Evolutionary conservation across 2,329 filamentous ascomycete genomes (phyloP), one percentile per base, ranked within the genome.

Genomic region (Immersiporthe knoxdaviesiana): DNA sequence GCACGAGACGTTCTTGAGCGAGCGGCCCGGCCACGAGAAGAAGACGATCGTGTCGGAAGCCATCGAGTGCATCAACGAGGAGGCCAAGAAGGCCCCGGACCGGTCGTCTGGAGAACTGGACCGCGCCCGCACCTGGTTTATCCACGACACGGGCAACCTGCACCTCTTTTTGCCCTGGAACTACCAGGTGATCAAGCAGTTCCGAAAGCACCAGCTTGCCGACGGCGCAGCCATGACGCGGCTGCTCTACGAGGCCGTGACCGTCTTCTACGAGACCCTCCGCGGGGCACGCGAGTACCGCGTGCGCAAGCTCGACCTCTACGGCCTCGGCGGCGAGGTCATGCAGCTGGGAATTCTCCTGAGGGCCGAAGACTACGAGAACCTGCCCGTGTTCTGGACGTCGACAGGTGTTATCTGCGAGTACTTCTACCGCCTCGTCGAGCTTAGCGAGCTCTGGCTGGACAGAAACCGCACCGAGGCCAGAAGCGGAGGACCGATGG

Each of bases 311-410:
- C 83, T 91, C 16, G 80, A 83, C 2, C 80, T 88, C 3, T 98
- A 97, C 77, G 93, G 93, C 2, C 84, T 97, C 5, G 84, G 86
- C 24, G 81, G 86, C 21, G 91, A 94, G 72, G 81, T 87, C 65
- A 79, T 96, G 41, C 83, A 88, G 63, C 83, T 90, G 72, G 90
- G 91, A 8, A 86, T 93, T 32, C 79, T 92, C 12, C 80, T 82
- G 2, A 61, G 54, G 27, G 39, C 35, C 24, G 81, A 85, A 21
- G 87, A 88, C 59, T 94, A 93, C 75, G 85, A 90, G 27, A 87
- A 85, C 14, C 84, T 97, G 11, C 88, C 91, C 0, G 90, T 92
- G 70, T 92, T 94, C 59, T 99, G 96, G 96, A 97, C 94, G 0
- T 94, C 92, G 21, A 88, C 87, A 73, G 79, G 82, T 58, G 88